A percentile compares a stretch with the other conserved stretches of the same genome.
Evolutionary conservation across 257 asterid genomes (phyloP).

Genomic region (Solanum habrochaites): DNA sequence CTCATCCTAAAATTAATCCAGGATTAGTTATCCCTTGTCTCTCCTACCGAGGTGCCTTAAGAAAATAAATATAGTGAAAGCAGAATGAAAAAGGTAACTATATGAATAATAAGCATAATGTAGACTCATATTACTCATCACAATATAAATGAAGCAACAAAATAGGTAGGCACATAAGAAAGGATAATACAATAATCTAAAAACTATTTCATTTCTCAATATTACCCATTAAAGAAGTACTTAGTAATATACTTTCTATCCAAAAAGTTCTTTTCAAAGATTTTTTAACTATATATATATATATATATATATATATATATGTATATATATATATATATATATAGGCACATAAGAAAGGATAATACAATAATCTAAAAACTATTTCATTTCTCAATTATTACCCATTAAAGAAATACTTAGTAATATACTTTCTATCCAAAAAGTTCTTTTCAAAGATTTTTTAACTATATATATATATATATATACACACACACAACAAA

Average conservation of each 20-base stretch:
- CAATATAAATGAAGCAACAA: not conserved
- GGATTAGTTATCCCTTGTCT: not conserved
- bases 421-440: not conserved
- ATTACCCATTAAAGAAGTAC: not conserved
- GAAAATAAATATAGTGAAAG: not conserved
- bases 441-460: too few species aligned
- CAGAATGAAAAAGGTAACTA: not conserved
- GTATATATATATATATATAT: too few species aligned
- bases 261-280: not conserved
- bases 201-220: not conserved
- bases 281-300: too few species aligned
- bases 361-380: not conserved
- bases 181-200: not conserved
- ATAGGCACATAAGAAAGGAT: not conserved
- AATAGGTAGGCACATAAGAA: not conserved
- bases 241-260: not conserved
- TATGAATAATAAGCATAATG: not conserved
- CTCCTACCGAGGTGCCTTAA: not conserved
- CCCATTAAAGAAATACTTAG: not conserved
- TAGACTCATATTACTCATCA: not conserved
- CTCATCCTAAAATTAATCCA: not conserved
- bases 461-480: too few species aligned
- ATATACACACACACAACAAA: too few species aligned
- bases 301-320: too few species aligned
- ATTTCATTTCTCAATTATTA: not conserved